Base-by-base conservation (phyloP, 2,329 filamentous ascomycete species). In the Penicillium brasilianum region DNA sequence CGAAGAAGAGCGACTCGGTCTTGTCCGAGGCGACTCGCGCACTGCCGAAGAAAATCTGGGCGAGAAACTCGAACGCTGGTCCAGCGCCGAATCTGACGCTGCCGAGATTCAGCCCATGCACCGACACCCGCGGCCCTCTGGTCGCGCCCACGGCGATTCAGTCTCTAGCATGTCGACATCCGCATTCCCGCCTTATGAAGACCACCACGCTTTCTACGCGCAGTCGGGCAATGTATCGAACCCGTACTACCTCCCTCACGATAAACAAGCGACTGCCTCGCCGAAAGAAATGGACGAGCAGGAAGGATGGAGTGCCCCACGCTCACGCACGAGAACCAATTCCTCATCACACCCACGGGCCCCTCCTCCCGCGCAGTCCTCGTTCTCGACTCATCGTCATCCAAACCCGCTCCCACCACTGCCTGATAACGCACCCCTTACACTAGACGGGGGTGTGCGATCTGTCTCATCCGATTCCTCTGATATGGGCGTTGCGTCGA, bases 1-100 rank as follows among this genome's bases (percentile, higher is more conserved):
- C 0, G 93, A 96, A 74, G 93, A 97, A 78, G 93, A 96, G 77
- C 83, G 87, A 18, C 77, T 94, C 7, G 93, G 92, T 0, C 84
- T 97, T 4, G 92, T 96, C n/a, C 90, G 89, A 68, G 90, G 90
- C 28, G 90, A 92, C 71, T 83, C 82, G 8, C 71, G 65, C 7
- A 53, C 51, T 1, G 71, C 74, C 30, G 71, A 74, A 43, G 69
- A 71, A 52, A 61, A 62, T 14, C 41, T 66, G 14, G 64, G 73
- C 22, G 75, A 76, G 54, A 75, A 74, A 52, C 54, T 74, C 10
- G 69, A 71, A 8, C 71, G 72, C 28, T 69, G 67, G 67, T 69
- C 67, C 7, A 70, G 67, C 55, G 49, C 41, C 44, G 67, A 68
- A 32, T 70, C 68, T 1, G 53, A 67, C 32, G 18, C 64, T 62